Percentiles rank a stretch among this genome's conserved stretches.
These are phyloP conservation scores for Phoma sp. DNA, from an alignment of 2,329 filamentous ascomycete species.

Conservation along the genomic window DNA sequence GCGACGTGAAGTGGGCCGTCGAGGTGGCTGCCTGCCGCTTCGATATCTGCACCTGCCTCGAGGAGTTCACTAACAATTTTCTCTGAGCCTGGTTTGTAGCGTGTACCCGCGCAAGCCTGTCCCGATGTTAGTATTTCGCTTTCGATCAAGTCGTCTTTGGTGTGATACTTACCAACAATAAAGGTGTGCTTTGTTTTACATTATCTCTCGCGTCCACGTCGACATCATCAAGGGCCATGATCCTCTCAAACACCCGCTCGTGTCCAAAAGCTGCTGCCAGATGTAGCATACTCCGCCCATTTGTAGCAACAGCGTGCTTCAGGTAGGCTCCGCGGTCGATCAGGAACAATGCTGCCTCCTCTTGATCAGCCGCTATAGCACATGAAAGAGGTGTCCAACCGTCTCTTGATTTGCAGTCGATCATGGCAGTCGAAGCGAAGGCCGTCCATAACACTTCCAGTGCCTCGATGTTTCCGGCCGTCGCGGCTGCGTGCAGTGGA, in stretches of 20 bases:
- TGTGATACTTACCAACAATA: background rate
- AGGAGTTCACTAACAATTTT: slow-evolving; percentile 24
- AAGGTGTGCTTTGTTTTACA: background rate
- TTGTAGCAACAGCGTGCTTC: slow-evolving; percentile 1
- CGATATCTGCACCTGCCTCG: slow-evolving; percentile 26
- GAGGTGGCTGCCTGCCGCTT: slow-evolving; percentile 11
- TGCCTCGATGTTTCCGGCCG: slow-evolving; percentile 15
- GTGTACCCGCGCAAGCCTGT: slow-evolving; percentile 17
- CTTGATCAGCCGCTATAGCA: slow-evolving; percentile 19
- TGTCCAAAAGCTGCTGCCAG: slow-evolving; percentile 16
- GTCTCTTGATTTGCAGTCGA: slow-evolving; percentile 18
- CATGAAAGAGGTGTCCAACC: slow-evolving; percentile 27
- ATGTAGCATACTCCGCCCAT: slow-evolving; percentile 20
- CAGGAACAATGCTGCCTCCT: slow-evolving; percentile 21
- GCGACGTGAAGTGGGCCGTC: slow-evolving; percentile 27
- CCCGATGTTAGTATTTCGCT: background rate
- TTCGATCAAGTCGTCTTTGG: background rate
- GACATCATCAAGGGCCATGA: background rate
- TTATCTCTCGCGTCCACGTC: slow-evolving; percentile 13
- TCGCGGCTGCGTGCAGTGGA: slow-evolving; percentile 25
- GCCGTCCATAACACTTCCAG: slow-evolving; percentile 15
- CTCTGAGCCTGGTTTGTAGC: slow-evolving; percentile 17
- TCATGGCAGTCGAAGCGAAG: background rate
- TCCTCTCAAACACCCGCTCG: background rate
- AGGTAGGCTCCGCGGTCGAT: slow-evolving; percentile 19